Conservation (phyloP, 2,329 filamentous ascomycete genomes). For the Thermothelomyces thermophilus region DNA sequence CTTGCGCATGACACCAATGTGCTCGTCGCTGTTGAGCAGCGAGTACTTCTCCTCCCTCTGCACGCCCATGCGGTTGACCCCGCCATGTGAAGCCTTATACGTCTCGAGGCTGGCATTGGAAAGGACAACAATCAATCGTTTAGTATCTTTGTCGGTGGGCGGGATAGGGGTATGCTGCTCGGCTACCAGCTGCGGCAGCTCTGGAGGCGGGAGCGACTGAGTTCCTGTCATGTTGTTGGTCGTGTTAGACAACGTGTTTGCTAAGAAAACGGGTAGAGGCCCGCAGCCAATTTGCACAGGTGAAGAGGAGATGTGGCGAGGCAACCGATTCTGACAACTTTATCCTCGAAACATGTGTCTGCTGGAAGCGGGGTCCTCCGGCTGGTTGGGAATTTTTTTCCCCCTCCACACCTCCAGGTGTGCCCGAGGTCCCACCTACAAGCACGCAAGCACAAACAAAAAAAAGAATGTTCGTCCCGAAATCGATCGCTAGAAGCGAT, state of each 20-base stretch:
- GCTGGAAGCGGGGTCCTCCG: slow-evolving; percentile 14
- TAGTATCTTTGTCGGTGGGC: slow-evolving; percentile 79
- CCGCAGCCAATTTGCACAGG: background rate
- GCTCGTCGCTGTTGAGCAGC: slow-evolving; percentile 95
- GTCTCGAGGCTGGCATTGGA: slow-evolving; percentile 97
- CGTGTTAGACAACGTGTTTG: slow-evolving; percentile 12
- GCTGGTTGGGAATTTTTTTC: slow-evolving; percentile 8
- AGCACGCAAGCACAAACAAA: background rate
- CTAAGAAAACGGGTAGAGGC: background rate
- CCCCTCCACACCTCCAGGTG: slow-evolving; percentile 1
- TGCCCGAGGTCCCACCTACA: background rate
- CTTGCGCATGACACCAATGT: slow-evolving; percentile 98
- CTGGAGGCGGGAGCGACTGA: slow-evolving; percentile 88
- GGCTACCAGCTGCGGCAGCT: slow-evolving; percentile 84
- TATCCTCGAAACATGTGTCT: background rate
- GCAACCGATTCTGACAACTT: background rate
- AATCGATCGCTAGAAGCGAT: too few species aligned
- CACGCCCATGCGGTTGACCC: slow-evolving; percentile 54
- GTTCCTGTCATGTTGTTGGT: slow-evolving; percentile 55
- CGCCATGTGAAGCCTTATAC: slow-evolving; percentile 80
- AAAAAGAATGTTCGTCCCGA: too few species aligned
- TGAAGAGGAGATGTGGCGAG: background rate
- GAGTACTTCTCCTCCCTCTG: slow-evolving; percentile 92
- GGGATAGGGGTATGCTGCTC: slow-evolving; percentile 86
- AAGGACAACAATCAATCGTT: slow-evolving; percentile 88